A percentile compares a stretch with the other conserved stretches of the same genome.
phyloP scores from a whole-genome alignment of 352 stramenopile species.

The Phytophthora constricta region DNA sequence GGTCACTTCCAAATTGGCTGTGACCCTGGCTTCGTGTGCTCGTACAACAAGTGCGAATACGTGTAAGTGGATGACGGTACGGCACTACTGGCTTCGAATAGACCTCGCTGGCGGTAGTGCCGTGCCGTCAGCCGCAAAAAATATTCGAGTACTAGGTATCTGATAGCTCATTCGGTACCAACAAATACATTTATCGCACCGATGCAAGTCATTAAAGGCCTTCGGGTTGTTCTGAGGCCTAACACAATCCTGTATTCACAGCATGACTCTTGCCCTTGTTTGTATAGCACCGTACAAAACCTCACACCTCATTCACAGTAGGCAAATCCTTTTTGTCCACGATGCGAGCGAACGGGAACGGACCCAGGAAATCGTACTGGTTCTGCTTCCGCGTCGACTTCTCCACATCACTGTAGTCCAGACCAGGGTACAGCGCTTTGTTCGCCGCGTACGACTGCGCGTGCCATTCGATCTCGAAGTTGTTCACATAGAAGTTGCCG shows the following conservation, averaged over 20 bases:
- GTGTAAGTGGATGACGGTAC: too few relatives aligned
- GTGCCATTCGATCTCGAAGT: conserved; percentile 73
- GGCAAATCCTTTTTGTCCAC: conserved; percentile 51
- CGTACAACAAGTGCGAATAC: conserved; percentile 31
- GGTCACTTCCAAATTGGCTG: conserved; percentile 26
- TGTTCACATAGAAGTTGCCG: conserved; percentile 76
- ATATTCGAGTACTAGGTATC: background rate
- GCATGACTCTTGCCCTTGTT: background rate
- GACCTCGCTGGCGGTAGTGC: too few relatives aligned
- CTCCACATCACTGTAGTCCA: conserved; percentile 70
- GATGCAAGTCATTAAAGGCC: too few relatives aligned
- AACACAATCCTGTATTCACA: too few relatives aligned
- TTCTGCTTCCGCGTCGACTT: conserved; percentile 73
- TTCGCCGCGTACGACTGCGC: conserved; percentile 71
- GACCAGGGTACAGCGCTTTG: conserved; percentile 46
- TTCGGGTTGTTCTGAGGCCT: too few relatives aligned
- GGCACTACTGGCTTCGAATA: too few relatives aligned
- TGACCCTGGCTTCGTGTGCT: conserved; percentile 30
- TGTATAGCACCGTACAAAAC: background rate
- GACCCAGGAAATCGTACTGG: conserved; percentile 66
- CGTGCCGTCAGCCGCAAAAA: too few relatives aligned
- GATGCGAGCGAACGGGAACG: conserved; percentile 72
- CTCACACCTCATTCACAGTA: conserved; percentile 10
- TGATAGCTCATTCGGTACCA: background rate
- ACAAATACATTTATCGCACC: too few relatives aligned